A percentile compares a stretch with the other conserved stretches of the same genome.
These are phyloP conservation scores for Meredithiella fracta DNA, from an alignment of 2,329 filamentous ascomycete genomes.

Conservation along the genomic window DNA sequence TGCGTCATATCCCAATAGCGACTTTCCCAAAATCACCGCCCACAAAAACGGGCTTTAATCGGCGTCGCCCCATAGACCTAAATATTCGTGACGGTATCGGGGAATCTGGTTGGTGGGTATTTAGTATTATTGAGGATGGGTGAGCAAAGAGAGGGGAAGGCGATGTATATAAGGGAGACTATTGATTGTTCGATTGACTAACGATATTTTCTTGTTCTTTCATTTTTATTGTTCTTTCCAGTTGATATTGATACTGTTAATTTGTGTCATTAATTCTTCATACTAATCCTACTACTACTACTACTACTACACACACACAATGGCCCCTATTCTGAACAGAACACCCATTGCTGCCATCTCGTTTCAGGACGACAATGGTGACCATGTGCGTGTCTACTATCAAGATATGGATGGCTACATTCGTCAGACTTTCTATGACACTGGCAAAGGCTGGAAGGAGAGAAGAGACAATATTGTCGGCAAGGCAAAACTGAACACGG, in stretches of 20 bases:
- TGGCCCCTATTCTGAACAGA: slow-evolving; percentile 14
- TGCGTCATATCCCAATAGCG: too few relatives aligned
- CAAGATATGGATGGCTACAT: slow-evolving; percentile 14
- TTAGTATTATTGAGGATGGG: too few relatives aligned
- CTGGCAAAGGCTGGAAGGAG: slow-evolving; percentile 14
- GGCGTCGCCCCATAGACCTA: too few relatives aligned
- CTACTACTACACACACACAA: neutral
- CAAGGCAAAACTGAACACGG: slow-evolving; percentile 13
- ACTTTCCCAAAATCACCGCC: too few relatives aligned
- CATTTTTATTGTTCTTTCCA: too few relatives aligned
- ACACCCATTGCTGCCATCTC: slow-evolving; percentile 13
- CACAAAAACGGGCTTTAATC: too few relatives aligned
- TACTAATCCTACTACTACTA: neutral
- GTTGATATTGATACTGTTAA: neutral
- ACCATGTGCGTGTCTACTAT: slow-evolving; percentile 14
- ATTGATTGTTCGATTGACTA: too few relatives aligned
- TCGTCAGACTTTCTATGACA: slow-evolving; percentile 14
- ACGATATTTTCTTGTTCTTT: too few relatives aligned
- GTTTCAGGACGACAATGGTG: slow-evolving; percentile 14
- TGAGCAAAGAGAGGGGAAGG: too few relatives aligned
- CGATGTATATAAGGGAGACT: too few relatives aligned
- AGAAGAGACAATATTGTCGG: slow-evolving; percentile 11
- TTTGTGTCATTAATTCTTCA: neutral
- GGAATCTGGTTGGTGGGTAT: too few relatives aligned
- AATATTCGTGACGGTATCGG: too few relatives aligned